Evolutionary conservation across 495 filamentous ascomycete species (phyloP).

Genomic region (Tuber magnatum): DNA sequence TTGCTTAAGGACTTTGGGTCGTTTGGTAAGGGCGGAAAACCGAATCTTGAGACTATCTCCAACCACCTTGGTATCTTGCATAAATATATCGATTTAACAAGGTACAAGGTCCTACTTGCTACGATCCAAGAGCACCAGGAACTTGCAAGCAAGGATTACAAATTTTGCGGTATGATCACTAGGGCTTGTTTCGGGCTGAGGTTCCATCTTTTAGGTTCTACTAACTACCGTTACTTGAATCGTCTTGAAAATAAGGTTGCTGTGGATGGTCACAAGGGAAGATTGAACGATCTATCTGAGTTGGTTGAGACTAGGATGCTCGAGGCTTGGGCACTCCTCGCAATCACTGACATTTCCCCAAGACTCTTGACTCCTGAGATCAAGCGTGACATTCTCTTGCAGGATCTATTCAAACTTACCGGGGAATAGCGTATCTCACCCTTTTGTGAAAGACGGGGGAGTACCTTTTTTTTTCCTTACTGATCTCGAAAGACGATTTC

Average conservation of each 20-base stretch:
- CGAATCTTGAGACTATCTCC: neutral
- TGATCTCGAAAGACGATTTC: neutral
- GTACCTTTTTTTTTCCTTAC: neutral
- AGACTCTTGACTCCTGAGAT: constrained; percentile 12
- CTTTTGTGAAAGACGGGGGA: neutral
- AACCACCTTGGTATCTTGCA: constrained; percentile 10
- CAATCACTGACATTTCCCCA: constrained; percentile 10
- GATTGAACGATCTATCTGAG: constrained; percentile 23
- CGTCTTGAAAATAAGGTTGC: constrained; percentile 16
- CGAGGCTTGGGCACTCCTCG: constrained; percentile 24
- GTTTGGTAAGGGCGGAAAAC: constrained; percentile 17
- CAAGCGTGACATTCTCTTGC: constrained; percentile 15
- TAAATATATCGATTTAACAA: constrained; percentile 22
- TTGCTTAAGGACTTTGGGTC: constrained; percentile 11
- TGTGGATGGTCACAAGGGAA: constrained; percentile 3
- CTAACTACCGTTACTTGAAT: constrained; percentile 11
- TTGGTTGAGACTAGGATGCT: constrained; percentile 30
- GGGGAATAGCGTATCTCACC: neutral
- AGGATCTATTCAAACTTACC: constrained; percentile 13
- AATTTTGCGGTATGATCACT: constrained; percentile 23
- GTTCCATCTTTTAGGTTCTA: constrained; percentile 21
- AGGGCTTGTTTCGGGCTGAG: constrained; percentile 16
- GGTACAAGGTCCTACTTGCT: constrained; percentile 19
- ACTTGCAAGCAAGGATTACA: constrained; percentile 21
- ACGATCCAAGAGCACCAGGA: constrained; percentile 15